Evolutionary conservation across 257 asterid species (phyloP), one percentile per base, ranked within the genome.

Genomic region (Cruciata laevipes): DNA sequence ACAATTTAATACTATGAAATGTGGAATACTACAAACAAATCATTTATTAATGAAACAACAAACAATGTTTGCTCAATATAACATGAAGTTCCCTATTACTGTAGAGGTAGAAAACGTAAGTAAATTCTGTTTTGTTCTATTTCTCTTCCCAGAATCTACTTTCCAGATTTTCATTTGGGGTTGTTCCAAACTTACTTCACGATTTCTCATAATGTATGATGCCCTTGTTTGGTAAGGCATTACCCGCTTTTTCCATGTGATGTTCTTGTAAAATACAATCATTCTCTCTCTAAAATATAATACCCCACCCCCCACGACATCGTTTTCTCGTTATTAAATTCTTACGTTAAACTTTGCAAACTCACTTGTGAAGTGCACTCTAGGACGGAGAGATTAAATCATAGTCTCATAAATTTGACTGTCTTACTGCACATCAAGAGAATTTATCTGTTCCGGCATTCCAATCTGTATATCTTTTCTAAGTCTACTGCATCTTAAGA

Each of bases 1-100:
- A 65, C 53, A 64, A 7, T 23, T 44, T 16, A 69, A 70, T 40
- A 69, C 52, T 55, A 21, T 30, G 6, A n/a, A 17, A 47, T 25
- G 17, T 44, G 2, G 10, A 42, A 25, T 24, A 44, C 17, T 5
- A 30, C 8, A n/a, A n/a, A n/a, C n/a, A n/a, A 6, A 60, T 37
- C 6, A 4, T 9, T 37, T 37, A 6, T 37, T 37, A 37, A 37
- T 37, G 13, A 44, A 12, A 44, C 52, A 12, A 44, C 52, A 3
- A 44, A 44, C 17, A 18, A 12, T 44, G 52, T 5, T 44, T 14
- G 52, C 47, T 7, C 47, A 49, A 49, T 18, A 17, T 52, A 17
- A 17, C 4, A 18, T 10, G n/a, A 17, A 52, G 58, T 5, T 0
- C 23, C 23, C 23, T 1, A 18, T 18, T 20, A 17, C 47, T 38